Conservation (phyloP, 2,329 filamentous ascomycete species). For the Aspergillus jensenii region DNA sequence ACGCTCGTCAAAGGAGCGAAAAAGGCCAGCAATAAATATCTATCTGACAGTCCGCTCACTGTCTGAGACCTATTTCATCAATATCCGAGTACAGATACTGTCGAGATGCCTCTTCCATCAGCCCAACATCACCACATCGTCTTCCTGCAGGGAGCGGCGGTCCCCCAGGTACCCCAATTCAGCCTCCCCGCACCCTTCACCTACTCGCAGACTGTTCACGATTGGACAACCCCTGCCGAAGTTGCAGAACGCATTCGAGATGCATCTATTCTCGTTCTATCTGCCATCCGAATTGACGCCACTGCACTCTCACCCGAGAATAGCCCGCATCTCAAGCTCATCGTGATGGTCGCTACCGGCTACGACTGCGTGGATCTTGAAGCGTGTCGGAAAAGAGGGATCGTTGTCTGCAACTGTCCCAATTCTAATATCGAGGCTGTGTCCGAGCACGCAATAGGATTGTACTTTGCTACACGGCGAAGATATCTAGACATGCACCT, state of each 20-base stretch:
- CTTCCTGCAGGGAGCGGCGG: constrained; percentile 47
- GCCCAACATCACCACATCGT: constrained; percentile 43
- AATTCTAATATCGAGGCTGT: constrained; percentile 50
- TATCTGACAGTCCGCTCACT: neutral
- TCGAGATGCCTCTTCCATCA: constrained; percentile 5
- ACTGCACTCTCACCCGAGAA: constrained; percentile 42
- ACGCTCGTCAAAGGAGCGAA: neutral
- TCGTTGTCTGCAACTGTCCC: constrained; percentile 49
- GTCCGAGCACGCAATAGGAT: constrained; percentile 51
- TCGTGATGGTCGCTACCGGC: constrained; percentile 49
- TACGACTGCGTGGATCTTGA: constrained; percentile 49
- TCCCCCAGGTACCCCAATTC: constrained; percentile 37
- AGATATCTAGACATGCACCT: constrained; percentile 40
- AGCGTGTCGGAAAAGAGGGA: constrained; percentile 43
- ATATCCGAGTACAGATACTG: neutral
- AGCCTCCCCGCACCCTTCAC: constrained; percentile 46
- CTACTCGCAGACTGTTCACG: constrained; percentile 31
- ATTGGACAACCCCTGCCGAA: constrained; percentile 32
- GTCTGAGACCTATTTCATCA: too few species aligned
- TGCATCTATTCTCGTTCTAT: constrained; percentile 49
- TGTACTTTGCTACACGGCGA: constrained; percentile 50
- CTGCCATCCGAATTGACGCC: constrained; percentile 30
- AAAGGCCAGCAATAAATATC: neutral
- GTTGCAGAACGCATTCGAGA: constrained; percentile 44
- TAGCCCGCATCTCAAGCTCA: constrained; percentile 46